A percentile compares a stretch with the other conserved stretches of the same genome.
Evolutionary conservation across 805 yeast genomes (phyloP).

Genomic region (Starmera amethionina): DNA sequence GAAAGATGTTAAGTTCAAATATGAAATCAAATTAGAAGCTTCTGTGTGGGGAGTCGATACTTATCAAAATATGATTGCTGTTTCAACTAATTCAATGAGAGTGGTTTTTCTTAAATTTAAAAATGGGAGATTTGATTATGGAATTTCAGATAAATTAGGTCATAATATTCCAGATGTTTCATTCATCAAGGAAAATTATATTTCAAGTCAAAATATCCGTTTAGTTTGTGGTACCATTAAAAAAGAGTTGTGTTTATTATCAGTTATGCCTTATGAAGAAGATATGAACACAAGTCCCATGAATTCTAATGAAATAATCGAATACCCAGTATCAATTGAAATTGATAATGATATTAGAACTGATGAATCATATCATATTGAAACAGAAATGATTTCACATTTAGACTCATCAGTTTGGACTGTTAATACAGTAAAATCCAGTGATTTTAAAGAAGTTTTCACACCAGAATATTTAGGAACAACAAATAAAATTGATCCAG

Average conservation of each 20-base stretch:
- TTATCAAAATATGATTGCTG: slow-evolving; percentile 28
- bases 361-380: no score
- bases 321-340: no score
- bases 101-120: slow-evolving; percentile 30
- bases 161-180: slow-evolving; percentile 51
- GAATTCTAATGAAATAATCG: no score
- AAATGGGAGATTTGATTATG: slow-evolving; percentile 11
- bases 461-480: slow-evolving; percentile 36
- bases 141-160: slow-evolving; percentile 31
- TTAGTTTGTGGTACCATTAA: no score
- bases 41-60: slow-evolving; percentile 61
- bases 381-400: no score
- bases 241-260: no score
- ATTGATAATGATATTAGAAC: no score
- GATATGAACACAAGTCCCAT: no score
- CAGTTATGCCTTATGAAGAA: no score
- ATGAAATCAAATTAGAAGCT: slow-evolving; percentile 24
- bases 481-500: slow-evolving; percentile 22
- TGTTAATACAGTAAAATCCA: slow-evolving; percentile 24
- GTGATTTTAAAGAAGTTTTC: slow-evolving; percentile 37
- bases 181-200: slow-evolving; percentile 16
- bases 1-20: slow-evolving; percentile 16
- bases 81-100: slow-evolving; percentile 45
- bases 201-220: no score
- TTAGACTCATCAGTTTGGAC: slow-evolving; percentile 36